Conservation (phyloP, 306 rosid genomes). For the Rosa rugosa region DNA sequence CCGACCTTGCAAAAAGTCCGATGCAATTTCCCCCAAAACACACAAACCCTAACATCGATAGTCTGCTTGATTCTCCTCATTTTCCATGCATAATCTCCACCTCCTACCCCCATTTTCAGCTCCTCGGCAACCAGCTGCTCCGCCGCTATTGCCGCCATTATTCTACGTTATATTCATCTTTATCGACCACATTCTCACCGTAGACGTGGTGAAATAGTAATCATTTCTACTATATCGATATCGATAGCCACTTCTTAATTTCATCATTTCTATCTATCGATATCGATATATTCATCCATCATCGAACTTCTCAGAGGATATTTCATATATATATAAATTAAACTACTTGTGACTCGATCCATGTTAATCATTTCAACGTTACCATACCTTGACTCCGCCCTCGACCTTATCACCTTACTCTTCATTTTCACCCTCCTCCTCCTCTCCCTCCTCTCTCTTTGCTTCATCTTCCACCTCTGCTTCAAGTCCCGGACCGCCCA, state of each 20-base stretch:
- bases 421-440: conserved; percentile 44
- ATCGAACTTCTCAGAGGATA: too few relatives aligned
- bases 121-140: conserved; percentile 16
- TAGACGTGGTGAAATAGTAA: conserved; percentile 4
- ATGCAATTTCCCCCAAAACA: conserved; percentile 19
- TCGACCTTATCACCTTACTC: conserved; percentile 49
- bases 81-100: conserved; percentile 54
- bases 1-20: conserved; percentile 2
- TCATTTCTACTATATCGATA: not conserved
- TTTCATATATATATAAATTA: not conserved
- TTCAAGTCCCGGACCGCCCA: conserved; percentile 58
- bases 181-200: not conserved
- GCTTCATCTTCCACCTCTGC: conserved; percentile 70
- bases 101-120: conserved; percentile 42
- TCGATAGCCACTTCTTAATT: too few relatives aligned
- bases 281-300: not conserved
- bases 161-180: not conserved
- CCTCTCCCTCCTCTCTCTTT: conserved; percentile 57
- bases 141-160: conserved; percentile 33
- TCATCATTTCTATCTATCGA: not conserved
- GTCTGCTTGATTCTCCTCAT: not conserved
- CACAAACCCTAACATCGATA: not conserved
- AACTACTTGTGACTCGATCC: conserved; percentile 19
- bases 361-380: conserved; percentile 50
- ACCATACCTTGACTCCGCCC: conserved; percentile 39